Evolutionary conservation across 306 rosid genomes (phyloP).

Genomic region (Trifolium dubium): DNA sequence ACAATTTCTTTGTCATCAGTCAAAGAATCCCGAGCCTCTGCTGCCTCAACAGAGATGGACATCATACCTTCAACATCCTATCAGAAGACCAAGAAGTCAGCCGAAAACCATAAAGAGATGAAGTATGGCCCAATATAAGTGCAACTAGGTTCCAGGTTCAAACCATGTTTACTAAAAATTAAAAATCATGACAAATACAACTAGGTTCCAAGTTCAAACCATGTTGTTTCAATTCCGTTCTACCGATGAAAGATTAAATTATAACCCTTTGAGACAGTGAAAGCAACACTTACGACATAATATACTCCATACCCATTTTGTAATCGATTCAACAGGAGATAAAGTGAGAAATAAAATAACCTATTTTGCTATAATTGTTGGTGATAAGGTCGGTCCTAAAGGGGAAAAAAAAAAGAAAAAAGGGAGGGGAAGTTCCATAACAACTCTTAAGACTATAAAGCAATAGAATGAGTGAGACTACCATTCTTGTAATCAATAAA

Average conservation of each 20-base stretch:
- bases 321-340: conserved; percentile 30
- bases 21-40: conserved; percentile 90
- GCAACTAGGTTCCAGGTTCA: conserved; percentile 19
- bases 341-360: conserved; percentile 15
- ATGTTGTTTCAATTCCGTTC: conserved; percentile 25
- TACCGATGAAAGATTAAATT: conserved; percentile 23
- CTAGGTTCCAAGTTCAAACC: conserved; percentile 22
- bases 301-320: conserved; percentile 3
- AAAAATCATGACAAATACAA: conserved; percentile 26
- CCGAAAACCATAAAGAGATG: conserved; percentile 44
- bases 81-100: conserved; percentile 49
- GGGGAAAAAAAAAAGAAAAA: conserved; percentile 31
- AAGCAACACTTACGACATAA: conserved; percentile 30
- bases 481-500: conserved; percentile 1
- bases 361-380: conserved; percentile 15
- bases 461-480: conserved; percentile 26
- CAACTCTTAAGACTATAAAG: conserved; percentile 27
- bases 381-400: conserved; percentile 15
- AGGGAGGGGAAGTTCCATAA: conserved; percentile 29
- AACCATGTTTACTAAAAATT: conserved; percentile 32
- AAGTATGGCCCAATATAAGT: conserved; percentile 17
- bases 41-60: conserved; percentile 96
- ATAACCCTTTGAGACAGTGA: conserved; percentile 31
- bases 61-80: conserved; percentile 99
- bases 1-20: conserved; percentile 89